Evolutionary conservation across 768 basidiomycete genomes (phyloP).

Genomic region (Kwoniella sp.): DNA sequence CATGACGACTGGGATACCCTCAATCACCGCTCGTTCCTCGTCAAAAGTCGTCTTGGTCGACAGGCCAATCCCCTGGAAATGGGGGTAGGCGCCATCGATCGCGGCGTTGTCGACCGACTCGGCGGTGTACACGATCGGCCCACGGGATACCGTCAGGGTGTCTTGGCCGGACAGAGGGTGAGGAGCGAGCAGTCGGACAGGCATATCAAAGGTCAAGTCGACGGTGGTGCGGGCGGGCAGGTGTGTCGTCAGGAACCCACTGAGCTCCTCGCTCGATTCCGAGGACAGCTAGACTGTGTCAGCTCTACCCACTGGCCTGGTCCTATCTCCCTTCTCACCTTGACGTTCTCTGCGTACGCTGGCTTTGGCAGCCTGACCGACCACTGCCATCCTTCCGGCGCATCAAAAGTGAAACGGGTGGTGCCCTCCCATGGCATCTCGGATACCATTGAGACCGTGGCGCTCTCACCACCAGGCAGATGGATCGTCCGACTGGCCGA

Average conservation of each 20-base stretch:
- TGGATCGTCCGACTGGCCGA: slow-evolving; percentile 23
- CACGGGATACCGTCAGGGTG: slow-evolving; percentile 27
- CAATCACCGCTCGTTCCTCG: slow-evolving; percentile 9
- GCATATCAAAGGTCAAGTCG: slow-evolving; percentile 16
- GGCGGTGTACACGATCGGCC: slow-evolving; percentile 36
- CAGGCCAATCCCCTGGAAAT: slow-evolving; percentile 29
- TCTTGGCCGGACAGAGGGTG: slow-evolving; percentile 25
- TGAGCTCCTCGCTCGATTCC: background rate
- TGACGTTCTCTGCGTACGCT: slow-evolving; percentile 23
- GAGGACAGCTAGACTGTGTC: background rate
- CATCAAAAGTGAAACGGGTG: slow-evolving; percentile 6
- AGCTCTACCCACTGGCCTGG: background rate
- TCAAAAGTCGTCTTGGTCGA: slow-evolving; percentile 14
- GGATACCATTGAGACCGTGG: slow-evolving; percentile 19
- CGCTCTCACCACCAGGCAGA: slow-evolving; percentile 15
- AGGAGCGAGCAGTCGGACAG: slow-evolving; percentile 22
- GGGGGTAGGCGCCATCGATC: slow-evolving; percentile 19
- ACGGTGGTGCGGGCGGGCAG: background rate
- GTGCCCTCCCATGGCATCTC: slow-evolving; percentile 30
- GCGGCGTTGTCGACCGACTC: slow-evolving; percentile 27
- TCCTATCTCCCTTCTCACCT: slow-evolving; percentile 22
- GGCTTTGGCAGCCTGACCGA: slow-evolving; percentile 20
- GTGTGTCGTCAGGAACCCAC: background rate
- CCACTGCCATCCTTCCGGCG: slow-evolving; percentile 28
- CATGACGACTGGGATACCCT: slow-evolving; percentile 20